These are phyloP conservation scores for Stromatinia cepivora DNA, from an alignment of 2,329 filamentous ascomycete species.

Conservation along the genomic window DNA sequence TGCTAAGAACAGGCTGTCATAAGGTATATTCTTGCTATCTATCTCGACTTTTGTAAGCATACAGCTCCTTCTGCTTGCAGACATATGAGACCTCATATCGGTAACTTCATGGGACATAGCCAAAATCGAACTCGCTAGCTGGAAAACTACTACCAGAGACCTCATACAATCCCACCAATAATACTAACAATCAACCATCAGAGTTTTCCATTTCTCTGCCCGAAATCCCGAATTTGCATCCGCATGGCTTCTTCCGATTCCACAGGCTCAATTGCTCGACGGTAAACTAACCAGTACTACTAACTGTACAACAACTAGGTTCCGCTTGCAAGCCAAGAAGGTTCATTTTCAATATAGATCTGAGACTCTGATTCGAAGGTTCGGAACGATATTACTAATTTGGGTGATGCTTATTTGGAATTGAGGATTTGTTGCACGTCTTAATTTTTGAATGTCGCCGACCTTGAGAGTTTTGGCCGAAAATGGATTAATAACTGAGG, in stretches of 20 bases:
- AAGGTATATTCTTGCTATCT: neutral
- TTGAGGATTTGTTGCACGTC: slow-evolving; percentile 14
- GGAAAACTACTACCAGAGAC: neutral
- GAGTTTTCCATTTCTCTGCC: neutral
- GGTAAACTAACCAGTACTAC: neutral
- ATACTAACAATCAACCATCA: neutral
- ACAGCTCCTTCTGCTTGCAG: neutral
- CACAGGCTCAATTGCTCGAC: neutral
- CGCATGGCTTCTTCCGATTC: neutral
- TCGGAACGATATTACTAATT: neutral
- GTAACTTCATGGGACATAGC: neutral
- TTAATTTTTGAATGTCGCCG: slow-evolving; percentile 11
- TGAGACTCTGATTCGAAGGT: slow-evolving; percentile 15
- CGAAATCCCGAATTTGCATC: neutral
- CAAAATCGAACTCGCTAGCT: neutral
- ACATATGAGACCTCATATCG: neutral
- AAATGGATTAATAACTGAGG: neutral
- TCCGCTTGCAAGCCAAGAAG: neutral
- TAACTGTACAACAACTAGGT: neutral
- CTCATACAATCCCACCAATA: neutral
- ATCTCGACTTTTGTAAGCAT: neutral
- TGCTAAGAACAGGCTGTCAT: neutral
- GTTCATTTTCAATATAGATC: neutral
- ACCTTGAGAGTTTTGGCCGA: neutral
- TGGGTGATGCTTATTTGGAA: neutral